Base-by-base conservation (phyloP, 2,329 filamentous ascomycete species). In the Thelonectria discophora region DNA sequence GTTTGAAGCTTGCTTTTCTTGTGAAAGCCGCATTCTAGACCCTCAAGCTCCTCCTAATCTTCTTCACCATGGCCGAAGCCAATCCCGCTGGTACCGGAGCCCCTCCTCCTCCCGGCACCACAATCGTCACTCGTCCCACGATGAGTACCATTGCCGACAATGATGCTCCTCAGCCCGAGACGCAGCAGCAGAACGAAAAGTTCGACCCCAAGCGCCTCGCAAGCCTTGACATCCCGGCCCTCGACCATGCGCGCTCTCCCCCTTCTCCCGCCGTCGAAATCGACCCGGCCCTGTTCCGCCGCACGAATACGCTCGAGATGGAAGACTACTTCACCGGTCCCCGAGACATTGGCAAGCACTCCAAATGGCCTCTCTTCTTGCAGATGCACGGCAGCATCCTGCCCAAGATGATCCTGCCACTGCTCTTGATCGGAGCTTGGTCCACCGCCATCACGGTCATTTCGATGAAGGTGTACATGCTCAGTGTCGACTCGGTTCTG, bases 351-450 rank as follows among this genome's bases (percentile, higher is more conserved):
- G 82, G 87, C 60, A 86, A 86, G 70, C 90, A 93, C 76, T 92
- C 90, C 18, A 93, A 91, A 81, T 89, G 90, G 83, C 91, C 91
- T 17, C 84, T 88, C 65, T 90, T 93, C 73, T 78, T 94, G 74
- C 89, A 90, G 60, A 83, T 94, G 78, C 90, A 92, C 74, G 91
- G 91, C 69, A 91, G 88, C 64, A 88, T 94, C 63, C 75, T 90
- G 59, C 91, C 91, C 12, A 88, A 90, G 72, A 86, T 94, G 84
- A 86, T 93, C 40, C 73, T 93, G 7, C 91, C 91, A 0, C 74
- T 94, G 18, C 9, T 84, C 11, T 82, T 89, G 60, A 81, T 93
- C 32, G 85, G 81, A 13, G 70, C 69, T 13, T 93, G 91, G 90
- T 81, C 89, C 1, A 89, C 88, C 1, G 74, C 83, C 37, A 87